A percentile compares a stretch with the other conserved stretches of the same genome.
Conservation (phyloP, 1,284 basidiomycete genomes). For the Sphaerobolus stellatus region DNA sequence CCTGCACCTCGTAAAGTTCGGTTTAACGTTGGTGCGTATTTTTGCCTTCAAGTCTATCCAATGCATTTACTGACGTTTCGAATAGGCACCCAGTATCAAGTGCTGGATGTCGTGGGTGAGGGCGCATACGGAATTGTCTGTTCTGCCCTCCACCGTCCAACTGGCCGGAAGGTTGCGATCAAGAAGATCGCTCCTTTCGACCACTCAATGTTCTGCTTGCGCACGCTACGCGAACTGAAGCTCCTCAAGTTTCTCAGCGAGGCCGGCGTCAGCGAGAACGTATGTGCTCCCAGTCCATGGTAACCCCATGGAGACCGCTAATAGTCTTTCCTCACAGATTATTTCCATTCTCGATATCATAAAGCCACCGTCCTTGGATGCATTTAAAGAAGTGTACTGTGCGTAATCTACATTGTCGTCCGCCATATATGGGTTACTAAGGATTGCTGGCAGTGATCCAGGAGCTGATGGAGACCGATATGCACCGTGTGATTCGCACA, state of each 20-base stretch:
- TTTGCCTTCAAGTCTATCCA: constrained; percentile 3
- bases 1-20: constrained; percentile 84
- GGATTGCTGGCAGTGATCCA: constrained; percentile 57
- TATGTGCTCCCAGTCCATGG: constrained; percentile 40
- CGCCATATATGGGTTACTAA: too few relatives aligned
- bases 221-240: constrained; percentile 86
- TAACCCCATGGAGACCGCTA: constrained; percentile 14
- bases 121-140: constrained; percentile 89
- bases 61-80: neutral
- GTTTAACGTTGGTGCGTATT: constrained; percentile 82
- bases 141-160: constrained; percentile 80
- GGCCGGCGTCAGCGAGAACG: constrained; percentile 91
- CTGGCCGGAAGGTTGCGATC: constrained; percentile 80
- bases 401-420: too few relatives aligned
- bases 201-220: constrained; percentile 87
- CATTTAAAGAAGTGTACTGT: constrained; percentile 93
- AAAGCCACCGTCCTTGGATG: constrained; percentile 83
- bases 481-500: constrained; percentile 73
- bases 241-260: constrained; percentile 89
- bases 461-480: constrained; percentile 73
- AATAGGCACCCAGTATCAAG: constrained; percentile 78
- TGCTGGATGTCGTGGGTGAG: constrained; percentile 88
- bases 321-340: constrained; percentile 53
- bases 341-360: constrained; percentile 95
- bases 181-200: constrained; percentile 94